A percentile compares a stretch with the other conserved stretches of the same genome.
Evolutionary conservation across 441 rosid species (phyloP).

Genomic region (Jatropha podagrica): DNA sequence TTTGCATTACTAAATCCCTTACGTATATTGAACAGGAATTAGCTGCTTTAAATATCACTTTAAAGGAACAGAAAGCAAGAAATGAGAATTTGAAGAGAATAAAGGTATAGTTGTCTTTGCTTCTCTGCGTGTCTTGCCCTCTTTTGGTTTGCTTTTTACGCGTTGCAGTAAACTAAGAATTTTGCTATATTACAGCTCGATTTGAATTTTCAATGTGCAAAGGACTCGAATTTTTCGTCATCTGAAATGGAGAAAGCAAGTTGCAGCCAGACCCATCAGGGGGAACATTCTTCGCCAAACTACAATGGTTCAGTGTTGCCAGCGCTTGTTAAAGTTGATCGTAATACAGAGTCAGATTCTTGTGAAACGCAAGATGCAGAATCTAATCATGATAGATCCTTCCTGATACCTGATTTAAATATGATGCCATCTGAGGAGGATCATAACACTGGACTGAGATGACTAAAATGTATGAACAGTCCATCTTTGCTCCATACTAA

Average conservation of each 20-base stretch:
- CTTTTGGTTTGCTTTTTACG: background rate
- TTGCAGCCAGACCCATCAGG: conserved; percentile 10
- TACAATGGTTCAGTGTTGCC: conserved; percentile 10
- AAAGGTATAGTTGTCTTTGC: conserved; percentile 46
- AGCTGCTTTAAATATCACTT: conserved; percentile 41
- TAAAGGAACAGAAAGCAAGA: conserved; percentile 42
- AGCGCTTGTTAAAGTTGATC: background rate
- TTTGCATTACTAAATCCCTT: background rate
- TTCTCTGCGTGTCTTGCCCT: background rate
- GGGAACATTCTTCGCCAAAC: conserved; percentile 23
- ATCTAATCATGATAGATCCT: conserved; percentile 30
- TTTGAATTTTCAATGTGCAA: conserved; percentile 31
- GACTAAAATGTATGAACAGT: conserved; percentile 18
- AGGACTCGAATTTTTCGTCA: conserved; percentile 16
- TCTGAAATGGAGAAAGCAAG: conserved; percentile 21
- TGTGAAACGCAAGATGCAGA: conserved; percentile 16
- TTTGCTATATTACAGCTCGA: conserved; percentile 40
- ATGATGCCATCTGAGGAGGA: conserved; percentile 58
- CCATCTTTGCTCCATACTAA: background rate
- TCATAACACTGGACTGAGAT: conserved; percentile 34
- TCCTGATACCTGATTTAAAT: conserved; percentile 66
- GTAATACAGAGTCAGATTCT: conserved; percentile 23
- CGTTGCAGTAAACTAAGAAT: background rate
- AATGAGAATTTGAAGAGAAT: conserved; percentile 59
- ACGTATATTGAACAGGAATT: conserved; percentile 46